These are phyloP conservation scores for Diphasiastrum complanatum DNA, from an alignment of 83 land plant genomes.

Conservation along the genomic window DNA sequence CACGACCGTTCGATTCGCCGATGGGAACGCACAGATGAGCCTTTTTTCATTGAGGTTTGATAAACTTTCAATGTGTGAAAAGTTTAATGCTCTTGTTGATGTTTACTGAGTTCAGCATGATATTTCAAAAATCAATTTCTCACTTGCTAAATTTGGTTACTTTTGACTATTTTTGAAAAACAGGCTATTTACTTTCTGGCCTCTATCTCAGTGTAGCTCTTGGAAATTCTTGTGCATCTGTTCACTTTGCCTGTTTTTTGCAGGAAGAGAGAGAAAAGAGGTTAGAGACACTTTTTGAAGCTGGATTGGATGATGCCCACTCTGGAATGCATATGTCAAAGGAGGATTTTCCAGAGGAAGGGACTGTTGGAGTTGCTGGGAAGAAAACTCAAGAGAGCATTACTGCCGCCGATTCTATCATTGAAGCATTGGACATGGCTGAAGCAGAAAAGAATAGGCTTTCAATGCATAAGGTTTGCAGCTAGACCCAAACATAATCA, in stretches of 20 bases:
- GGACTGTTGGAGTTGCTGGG: slow-evolving; percentile 78
- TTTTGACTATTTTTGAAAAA: too few species aligned
- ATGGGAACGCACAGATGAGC: slow-evolving; percentile 99
- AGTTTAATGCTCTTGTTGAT: background rate
- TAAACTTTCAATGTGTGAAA: background rate
- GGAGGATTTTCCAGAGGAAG: slow-evolving; percentile 80
- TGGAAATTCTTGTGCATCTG: background rate
- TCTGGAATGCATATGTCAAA: slow-evolving; percentile 50
- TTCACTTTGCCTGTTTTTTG: slow-evolving; percentile 15
- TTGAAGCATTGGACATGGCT: slow-evolving; percentile 92
- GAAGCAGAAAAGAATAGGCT: slow-evolving; percentile 64
- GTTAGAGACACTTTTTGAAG: slow-evolving; percentile 82
- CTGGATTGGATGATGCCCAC: slow-evolving; percentile 50
- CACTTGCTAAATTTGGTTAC: too few species aligned
- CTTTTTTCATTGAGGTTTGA: slow-evolving; percentile 92
- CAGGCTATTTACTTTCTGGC: too few species aligned
- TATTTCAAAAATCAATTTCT: too few species aligned
- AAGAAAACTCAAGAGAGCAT: slow-evolving; percentile 79
- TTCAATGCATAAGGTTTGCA: slow-evolving; percentile 71
- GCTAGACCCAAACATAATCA: too few species aligned
- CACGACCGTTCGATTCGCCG: slow-evolving; percentile 93
- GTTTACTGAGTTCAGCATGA: background rate
- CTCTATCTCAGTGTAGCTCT: background rate
- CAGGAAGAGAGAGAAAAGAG: slow-evolving; percentile 98
- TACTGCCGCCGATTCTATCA: slow-evolving; percentile 69